phyloP scores from a whole-genome alignment of 257 asterid species.

The Perilla frutescens region DNA sequence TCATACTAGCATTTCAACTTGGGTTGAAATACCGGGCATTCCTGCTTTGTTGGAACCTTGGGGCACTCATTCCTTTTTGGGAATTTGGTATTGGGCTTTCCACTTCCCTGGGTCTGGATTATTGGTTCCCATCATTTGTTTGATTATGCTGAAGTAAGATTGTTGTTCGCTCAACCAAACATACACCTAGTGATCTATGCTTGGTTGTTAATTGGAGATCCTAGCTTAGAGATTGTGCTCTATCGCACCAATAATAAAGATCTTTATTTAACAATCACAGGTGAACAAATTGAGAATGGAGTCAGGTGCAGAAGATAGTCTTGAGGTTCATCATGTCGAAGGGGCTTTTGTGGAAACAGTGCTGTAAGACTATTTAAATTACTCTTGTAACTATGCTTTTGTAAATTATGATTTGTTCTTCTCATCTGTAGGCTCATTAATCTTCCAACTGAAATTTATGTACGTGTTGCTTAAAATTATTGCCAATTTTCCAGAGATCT shows the following conservation, averaged over 20 bases:
- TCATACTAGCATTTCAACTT: constrained; percentile 18
- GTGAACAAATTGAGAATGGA: constrained; percentile 82
- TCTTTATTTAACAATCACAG: constrained; percentile 46
- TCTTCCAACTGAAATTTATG: constrained; percentile 26
- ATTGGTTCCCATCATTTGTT: constrained; percentile 18
- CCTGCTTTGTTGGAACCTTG: constrained; percentile 11
- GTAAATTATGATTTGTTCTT: constrained; percentile 24
- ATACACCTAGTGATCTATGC: constrained; percentile 15
- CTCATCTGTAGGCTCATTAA: constrained; percentile 28
- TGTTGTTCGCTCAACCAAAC: constrained; percentile 13
- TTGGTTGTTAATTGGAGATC: constrained; percentile 6
- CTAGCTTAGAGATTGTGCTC: constrained; percentile 3
- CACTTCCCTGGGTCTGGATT: constrained; percentile 8
- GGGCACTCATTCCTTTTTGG: constrained; percentile 6
- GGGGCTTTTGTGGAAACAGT: constrained; percentile 96
- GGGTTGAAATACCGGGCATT: constrained; percentile 1
- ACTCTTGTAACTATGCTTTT: background rate
- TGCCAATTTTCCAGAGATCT: constrained; percentile 30
- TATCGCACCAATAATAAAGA: constrained; percentile 18
- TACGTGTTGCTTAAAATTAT: background rate
- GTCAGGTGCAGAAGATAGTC: constrained; percentile 77
- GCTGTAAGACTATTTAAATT: constrained; percentile 57
- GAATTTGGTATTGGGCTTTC: constrained; percentile 11
- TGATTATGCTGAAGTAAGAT: constrained; percentile 12
- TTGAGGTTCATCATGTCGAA: constrained; percentile 83